phyloP scores from a whole-genome alignment of 2,329 filamentous ascomycete genomes.

The Colletotrichum camelliae region DNA sequence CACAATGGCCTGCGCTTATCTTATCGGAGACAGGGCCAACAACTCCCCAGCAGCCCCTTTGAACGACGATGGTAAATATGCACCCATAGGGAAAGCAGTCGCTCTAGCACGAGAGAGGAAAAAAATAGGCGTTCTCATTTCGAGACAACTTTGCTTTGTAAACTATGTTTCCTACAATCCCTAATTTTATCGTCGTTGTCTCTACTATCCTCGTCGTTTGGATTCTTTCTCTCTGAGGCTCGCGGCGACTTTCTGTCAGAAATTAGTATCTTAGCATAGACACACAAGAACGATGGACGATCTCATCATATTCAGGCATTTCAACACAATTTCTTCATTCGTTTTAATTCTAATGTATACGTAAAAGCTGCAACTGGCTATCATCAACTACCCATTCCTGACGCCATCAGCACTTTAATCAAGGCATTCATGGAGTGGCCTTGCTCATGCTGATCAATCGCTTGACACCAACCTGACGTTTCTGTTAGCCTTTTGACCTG shows the following conservation, averaged over 20 bases:
- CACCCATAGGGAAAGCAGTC: neutral
- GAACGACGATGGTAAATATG: neutral
- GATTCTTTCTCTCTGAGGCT: neutral
- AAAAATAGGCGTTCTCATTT: neutral
- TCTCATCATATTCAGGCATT: neutral
- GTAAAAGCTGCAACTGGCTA: constrained; percentile 18
- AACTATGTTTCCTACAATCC: neutral
- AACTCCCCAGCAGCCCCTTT: neutral
- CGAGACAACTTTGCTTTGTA: neutral
- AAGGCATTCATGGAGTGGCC: constrained; percentile 63
- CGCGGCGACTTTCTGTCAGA: no score
- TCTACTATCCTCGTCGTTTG: neutral
- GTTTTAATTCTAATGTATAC: constrained; percentile 20
- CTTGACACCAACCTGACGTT: constrained; percentile 72
- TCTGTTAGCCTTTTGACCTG: constrained; percentile 42
- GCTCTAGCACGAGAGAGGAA: neutral
- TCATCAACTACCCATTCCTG: constrained; percentile 8
- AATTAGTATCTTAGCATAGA: no score
- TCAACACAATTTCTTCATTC: constrained; percentile 1
- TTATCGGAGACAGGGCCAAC: constrained; percentile 16
- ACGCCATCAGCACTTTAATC: neutral
- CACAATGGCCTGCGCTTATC: constrained; percentile 11
- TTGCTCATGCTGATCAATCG: constrained; percentile 81
- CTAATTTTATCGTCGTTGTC: neutral
- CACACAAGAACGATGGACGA: neutral